A percentile compares a stretch with the other conserved stretches of the same genome.
phyloP scores from a whole-genome alignment of 2,329 filamentous ascomycete genomes.

The Monascus ruber region DNA sequence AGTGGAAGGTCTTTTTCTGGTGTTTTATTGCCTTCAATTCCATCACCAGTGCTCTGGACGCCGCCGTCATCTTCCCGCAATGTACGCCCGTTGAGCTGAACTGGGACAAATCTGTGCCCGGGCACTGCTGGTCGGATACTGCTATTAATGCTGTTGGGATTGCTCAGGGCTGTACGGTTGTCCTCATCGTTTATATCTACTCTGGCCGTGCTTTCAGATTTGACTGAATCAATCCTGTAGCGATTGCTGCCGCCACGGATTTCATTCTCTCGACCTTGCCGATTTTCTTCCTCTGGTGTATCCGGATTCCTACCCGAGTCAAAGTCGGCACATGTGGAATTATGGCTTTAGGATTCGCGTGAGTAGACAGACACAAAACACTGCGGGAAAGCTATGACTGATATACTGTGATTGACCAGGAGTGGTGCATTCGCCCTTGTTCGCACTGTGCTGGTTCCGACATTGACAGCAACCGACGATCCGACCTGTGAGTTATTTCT shows the following conservation, averaged over 20 bases:
- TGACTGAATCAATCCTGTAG: not conserved
- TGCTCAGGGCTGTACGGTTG: constrained; percentile 1
- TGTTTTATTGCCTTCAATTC: constrained; percentile 9
- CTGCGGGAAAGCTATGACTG: not conserved
- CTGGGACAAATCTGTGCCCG: constrained; percentile 3
- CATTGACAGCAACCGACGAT: too few relatives aligned
- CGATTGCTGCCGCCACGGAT: constrained; percentile 3
- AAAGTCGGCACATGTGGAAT: constrained; percentile 3
- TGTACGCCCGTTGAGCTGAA: constrained; percentile 2
- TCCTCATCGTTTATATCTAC: not conserved
- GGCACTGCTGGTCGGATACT: constrained; percentile 3
- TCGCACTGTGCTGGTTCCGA: too few relatives aligned
- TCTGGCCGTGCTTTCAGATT: not conserved
- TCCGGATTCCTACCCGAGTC: constrained; percentile 1
- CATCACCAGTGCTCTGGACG: constrained; percentile 5
- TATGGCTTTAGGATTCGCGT: constrained; percentile 4
- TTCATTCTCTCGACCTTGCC: constrained; percentile 2
- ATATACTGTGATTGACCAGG: too few relatives aligned
- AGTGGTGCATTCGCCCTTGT: too few relatives aligned
- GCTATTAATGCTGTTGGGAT: constrained; percentile 4
- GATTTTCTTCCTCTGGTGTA: constrained; percentile 3
- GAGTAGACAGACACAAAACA: constrained; percentile 2
- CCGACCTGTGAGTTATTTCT: too few relatives aligned
- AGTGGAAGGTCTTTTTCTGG: constrained; percentile 7
- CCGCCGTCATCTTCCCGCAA: constrained; percentile 3